Percentiles rank a stretch among this genome's conserved stretches.
Conservation (phyloP, 441 rosid genomes). For the Francoa sonchifolia region DNA sequence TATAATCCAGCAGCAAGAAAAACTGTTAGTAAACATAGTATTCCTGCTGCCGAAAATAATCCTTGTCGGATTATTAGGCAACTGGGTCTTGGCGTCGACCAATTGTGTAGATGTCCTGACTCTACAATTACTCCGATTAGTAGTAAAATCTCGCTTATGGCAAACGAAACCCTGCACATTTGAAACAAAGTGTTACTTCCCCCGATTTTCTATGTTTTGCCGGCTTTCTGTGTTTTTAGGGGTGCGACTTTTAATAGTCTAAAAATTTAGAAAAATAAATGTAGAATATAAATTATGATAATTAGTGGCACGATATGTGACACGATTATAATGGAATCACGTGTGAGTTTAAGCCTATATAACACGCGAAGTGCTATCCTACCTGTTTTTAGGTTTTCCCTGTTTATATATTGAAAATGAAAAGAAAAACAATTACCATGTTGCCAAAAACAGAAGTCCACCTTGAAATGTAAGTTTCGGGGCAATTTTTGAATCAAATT, state of each 20-base stretch:
- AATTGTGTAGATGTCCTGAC: conserved; percentile 74
- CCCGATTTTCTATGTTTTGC: background rate
- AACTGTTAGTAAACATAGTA: conserved; percentile 46
- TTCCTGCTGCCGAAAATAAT: conserved; percentile 68
- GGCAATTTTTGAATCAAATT: conserved; percentile 25
- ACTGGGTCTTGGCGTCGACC: conserved; percentile 54
- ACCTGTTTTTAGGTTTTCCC: no score
- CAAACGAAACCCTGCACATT: conserved; percentile 58
- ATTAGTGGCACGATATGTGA: no score
- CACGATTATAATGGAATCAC: no score
- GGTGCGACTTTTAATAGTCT: no score
- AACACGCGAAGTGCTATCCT: background rate
- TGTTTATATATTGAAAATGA: background rate
- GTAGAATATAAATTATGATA: no score
- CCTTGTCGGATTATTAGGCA: conserved; percentile 63
- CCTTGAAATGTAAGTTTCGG: conserved; percentile 53
- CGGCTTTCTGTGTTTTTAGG: background rate
- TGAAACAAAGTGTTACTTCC: background rate
- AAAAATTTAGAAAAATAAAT: no score
- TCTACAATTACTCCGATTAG: conserved; percentile 72
- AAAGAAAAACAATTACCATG: conserved; percentile 34
- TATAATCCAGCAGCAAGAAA: conserved; percentile 57
- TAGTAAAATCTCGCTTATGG: conserved; percentile 59
- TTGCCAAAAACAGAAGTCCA: conserved; percentile 56
- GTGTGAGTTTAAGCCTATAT: no score